Conservation (phyloP, 306 rosid genomes). For the Ceratonia siliqua region DNA sequence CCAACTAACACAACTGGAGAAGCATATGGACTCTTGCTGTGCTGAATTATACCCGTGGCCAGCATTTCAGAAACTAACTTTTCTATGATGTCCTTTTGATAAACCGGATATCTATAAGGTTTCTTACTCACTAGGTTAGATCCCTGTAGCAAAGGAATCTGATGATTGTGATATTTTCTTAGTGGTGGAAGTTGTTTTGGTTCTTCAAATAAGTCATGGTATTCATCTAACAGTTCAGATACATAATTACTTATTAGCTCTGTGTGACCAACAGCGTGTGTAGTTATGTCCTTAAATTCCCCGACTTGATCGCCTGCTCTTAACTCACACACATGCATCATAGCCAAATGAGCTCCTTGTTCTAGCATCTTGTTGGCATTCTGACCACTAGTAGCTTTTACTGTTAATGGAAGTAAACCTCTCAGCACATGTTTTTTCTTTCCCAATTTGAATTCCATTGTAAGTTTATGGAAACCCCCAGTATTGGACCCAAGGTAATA, state of each 20-base stretch:
- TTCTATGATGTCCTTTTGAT: neutral
- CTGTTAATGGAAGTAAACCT: neutral
- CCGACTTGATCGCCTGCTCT: too few species aligned
- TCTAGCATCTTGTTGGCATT: too few species aligned
- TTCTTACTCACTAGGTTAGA: accelerated
- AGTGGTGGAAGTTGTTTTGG: neutral
- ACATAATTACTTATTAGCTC: too few species aligned
- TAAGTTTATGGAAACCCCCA: neutral
- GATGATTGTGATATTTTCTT: neutral
- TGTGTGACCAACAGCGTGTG: neutral
- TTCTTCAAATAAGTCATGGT: neutral
- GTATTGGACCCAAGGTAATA: neutral
- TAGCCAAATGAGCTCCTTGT: too few species aligned
- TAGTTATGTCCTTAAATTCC: accelerated
- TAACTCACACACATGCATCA: too few species aligned
- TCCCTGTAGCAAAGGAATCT: neutral
- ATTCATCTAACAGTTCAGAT: too few species aligned
- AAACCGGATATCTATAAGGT: neutral
- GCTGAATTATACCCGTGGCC: neutral
- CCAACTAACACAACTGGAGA: accelerated
- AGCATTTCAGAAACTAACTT: neutral
- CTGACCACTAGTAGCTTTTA: neutral
- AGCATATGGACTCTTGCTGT: neutral
- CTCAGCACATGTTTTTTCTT: too few species aligned
- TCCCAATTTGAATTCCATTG: neutral